These are phyloP conservation scores for Monosporascus cannonballus DNA, from an alignment of 2,329 filamentous ascomycete genomes.

Conservation along the genomic window DNA sequence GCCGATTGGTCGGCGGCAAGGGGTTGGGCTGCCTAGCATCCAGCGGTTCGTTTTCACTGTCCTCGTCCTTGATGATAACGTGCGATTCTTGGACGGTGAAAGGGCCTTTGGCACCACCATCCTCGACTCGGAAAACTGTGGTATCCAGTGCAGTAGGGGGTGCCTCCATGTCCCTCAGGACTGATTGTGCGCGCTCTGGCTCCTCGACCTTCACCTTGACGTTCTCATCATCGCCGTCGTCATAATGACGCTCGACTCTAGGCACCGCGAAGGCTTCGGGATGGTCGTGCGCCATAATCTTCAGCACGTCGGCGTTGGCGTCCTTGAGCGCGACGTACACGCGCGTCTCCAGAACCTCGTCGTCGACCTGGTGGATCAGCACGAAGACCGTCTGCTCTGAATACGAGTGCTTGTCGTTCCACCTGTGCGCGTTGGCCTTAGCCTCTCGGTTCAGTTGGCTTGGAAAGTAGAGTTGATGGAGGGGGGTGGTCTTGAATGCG, in stretches of 20 bases:
- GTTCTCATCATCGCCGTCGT: neutral
- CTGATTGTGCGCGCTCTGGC: neutral
- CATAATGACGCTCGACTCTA: neutral
- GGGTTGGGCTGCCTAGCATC: neutral
- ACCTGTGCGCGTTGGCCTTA: slow-evolving; percentile 3
- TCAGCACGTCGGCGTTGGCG: slow-evolving; percentile 5
- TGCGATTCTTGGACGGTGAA: neutral
- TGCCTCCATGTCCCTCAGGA: neutral
- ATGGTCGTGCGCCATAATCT: slow-evolving; percentile 5
- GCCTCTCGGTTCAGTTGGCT: neutral
- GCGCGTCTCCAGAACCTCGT: slow-evolving; percentile 1
- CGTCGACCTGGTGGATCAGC: slow-evolving; percentile 1
- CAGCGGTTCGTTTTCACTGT: neutral
- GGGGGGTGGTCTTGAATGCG: neutral
- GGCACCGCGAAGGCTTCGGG: slow-evolving; percentile 6
- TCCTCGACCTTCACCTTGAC: neutral
- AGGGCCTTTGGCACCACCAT: neutral
- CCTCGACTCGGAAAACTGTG: neutral
- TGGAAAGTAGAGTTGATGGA: slow-evolving; percentile 8
- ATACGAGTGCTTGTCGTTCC: neutral
- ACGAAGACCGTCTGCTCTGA: slow-evolving; percentile 3
- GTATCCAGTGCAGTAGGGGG: neutral
- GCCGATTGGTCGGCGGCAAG: neutral
- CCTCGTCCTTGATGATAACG: slow-evolving; percentile 2
- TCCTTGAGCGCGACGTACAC: slow-evolving; percentile 5